Evolutionary conservation across 352 stramenopile genomes (phyloP), one percentile per base, ranked within the genome.

Genomic region (Pythium pyrilobum): DNA sequence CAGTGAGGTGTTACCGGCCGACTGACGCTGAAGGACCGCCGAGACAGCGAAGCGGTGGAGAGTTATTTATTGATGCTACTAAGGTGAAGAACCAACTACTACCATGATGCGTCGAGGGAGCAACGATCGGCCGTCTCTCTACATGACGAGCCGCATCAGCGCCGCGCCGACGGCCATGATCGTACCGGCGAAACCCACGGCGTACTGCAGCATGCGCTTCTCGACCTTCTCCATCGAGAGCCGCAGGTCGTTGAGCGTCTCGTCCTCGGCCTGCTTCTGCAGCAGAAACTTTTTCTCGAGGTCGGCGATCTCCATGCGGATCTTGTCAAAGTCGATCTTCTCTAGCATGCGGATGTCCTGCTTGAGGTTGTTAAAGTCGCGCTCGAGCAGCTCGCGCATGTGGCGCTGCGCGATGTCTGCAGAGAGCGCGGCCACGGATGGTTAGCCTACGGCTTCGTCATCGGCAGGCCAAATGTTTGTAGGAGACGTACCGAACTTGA

Each of bases 241-340:
- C 28, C 84, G 80, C 52, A 95, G 59, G 43, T 92, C 81, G 54
- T 92, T 93, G 42, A 95, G 62, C 27, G 82, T 95, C 49, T 92
- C 82, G 39, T 95, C 84, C 52, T 95, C 84, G 4, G 80, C 80
- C 56, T 95, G 83, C 64, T 95, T 95, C 49, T 95, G 84, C 45
- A 95, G 65, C 53, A 95, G 55, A 68, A 95, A 95, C 64, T 95
- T 92, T 38, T 92, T 92, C 55, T 95, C 84, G 8, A 95, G 77
- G 66, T 92, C 81, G 2, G 77, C 74, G 37, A 95, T 89, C 56
- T 95, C 84, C 60, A 91, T 81, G 52, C 81, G 84, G 52, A 95
- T 87, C 57, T 92, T 91, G 65, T 95, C 84, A 49, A 95, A 92
- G 54, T 95, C 84, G 59, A 92, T 89, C 59, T 95, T 92, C 64